Percentiles rank a stretch among this genome's conserved stretches.
Conservation (phyloP, 139 green algal genomes). For the Marvania coccoides region DNA sequence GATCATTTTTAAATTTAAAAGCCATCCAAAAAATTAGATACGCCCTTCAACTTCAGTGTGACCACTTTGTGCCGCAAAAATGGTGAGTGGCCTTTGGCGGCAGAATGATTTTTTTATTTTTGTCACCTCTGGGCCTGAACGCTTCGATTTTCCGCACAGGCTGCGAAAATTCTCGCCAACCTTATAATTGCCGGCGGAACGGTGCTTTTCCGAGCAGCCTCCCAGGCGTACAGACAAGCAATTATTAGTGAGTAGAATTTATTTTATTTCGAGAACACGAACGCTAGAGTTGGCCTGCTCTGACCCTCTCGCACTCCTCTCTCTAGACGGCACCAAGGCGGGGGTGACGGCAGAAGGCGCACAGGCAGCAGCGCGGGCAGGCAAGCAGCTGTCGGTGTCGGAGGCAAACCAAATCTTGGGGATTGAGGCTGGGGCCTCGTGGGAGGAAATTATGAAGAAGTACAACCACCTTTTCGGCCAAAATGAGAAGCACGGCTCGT, state of each 20-base stretch:
- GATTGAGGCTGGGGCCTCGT: conserved; percentile 40
- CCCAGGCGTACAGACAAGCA: conserved; percentile 75
- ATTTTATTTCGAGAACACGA: not conserved
- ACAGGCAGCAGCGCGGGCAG: conserved; percentile 23
- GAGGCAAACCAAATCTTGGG: conserved; percentile 78
- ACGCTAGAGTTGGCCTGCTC: not conserved
- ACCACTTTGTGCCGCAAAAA: too few species aligned
- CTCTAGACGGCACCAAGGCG: conserved; percentile 64
- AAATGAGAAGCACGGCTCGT: conserved; percentile 83
- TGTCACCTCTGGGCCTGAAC: too few species aligned
- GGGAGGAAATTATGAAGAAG: conserved; percentile 72
- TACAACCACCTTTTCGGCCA: conserved; percentile 74
- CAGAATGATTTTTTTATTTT: too few species aligned
- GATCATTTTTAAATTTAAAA: too few species aligned
- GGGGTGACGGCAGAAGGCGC: conserved; percentile 64
- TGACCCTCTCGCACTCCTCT: not conserved
- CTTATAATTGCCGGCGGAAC: conserved; percentile 74
- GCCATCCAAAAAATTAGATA: too few species aligned
- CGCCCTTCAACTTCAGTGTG: too few species aligned
- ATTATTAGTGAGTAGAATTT: conserved; percentile 67
- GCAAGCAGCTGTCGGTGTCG: conserved; percentile 48
- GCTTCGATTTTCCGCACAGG: conserved; percentile 60
- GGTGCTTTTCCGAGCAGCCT: conserved; percentile 70
- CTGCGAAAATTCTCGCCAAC: conserved; percentile 73
- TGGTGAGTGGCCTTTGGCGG: too few species aligned